phyloP scores from a whole-genome alignment of 495 filamentous ascomycete genomes.

The Neurospora africana region DNA sequence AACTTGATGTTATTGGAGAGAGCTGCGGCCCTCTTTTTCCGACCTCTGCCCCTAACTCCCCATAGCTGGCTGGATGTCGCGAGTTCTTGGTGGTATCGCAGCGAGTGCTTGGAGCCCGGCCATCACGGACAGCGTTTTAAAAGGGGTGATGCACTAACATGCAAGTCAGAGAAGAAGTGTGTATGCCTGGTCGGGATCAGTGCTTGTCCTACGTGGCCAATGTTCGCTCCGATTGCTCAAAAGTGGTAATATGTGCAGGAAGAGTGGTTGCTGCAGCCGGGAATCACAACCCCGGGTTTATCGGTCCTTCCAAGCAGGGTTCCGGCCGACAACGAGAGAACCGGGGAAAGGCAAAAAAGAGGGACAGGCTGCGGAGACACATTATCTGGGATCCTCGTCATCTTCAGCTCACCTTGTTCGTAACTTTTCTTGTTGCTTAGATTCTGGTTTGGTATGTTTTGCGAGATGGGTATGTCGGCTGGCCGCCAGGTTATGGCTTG shows the following conservation, averaged over 20 bases:
- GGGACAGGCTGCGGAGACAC: background rate
- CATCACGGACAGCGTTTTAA: background rate
- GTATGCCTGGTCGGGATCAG: conserved; percentile 15
- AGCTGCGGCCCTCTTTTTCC: conserved; percentile 1
- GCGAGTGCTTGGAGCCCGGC: conserved; percentile 3
- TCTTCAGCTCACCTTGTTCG: background rate
- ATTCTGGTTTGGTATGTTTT: background rate
- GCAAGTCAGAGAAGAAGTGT: conserved; percentile 9
- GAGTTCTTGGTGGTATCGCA: conserved; percentile 4
- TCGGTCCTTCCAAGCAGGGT: background rate
- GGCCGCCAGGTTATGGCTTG: background rate
- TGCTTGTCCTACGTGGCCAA: conserved; percentile 10
- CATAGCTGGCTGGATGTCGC: background rate
- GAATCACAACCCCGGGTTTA: conserved; percentile 7
- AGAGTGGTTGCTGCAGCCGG: conserved; percentile 8
- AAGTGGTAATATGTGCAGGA: conserved; percentile 1
- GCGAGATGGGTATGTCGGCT: background rate
- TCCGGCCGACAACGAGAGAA: background rate
- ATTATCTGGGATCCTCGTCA: background rate
- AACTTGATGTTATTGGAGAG: background rate
- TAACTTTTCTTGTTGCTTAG: background rate
- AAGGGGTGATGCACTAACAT: conserved; percentile 11
- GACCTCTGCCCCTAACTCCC: background rate
- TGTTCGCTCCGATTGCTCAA: conserved; percentile 14
- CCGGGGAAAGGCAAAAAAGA: background rate